phyloP scores from a whole-genome alignment of 2,329 filamentous ascomycete species.

The Penicillium janthinellum region DNA sequence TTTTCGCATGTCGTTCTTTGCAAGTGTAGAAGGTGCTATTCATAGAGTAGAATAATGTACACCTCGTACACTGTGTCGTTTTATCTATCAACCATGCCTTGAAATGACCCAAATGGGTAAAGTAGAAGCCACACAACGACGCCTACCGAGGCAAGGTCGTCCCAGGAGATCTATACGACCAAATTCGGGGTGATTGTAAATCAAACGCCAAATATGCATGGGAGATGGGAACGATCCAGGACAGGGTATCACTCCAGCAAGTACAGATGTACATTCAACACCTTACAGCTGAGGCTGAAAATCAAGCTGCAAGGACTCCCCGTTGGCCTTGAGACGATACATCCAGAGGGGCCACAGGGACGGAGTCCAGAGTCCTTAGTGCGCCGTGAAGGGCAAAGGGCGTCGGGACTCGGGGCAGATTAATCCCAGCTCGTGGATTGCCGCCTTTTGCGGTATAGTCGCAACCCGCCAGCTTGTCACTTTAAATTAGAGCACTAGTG shows the following conservation, averaged over 20 bases:
- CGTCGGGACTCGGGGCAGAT: background rate
- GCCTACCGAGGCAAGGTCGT: background rate
- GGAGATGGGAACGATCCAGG: background rate
- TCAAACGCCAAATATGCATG: background rate
- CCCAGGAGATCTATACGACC: background rate
- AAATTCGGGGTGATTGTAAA: background rate
- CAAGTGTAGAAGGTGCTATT: background rate
- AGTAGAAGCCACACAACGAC: background rate
- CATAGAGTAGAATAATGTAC: background rate
- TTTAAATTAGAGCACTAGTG: background rate
- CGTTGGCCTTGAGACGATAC: background rate
- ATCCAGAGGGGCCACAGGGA: background rate
- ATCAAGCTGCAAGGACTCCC: conserved; percentile 4
- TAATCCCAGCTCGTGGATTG: conserved; percentile 8
- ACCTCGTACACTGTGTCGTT: too few species aligned
- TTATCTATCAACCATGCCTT: background rate
- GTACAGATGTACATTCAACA: background rate
- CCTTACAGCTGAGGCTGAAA: conserved; percentile 17
- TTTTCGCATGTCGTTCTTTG: background rate
- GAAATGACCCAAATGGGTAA: background rate
- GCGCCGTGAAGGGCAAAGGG: background rate
- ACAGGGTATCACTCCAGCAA: background rate
- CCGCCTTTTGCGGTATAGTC: conserved; percentile 10
- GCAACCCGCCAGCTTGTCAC: background rate
- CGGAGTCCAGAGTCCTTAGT: background rate